Evolutionary conservation across 768 basidiomycete species (phyloP), one percentile per base, ranked within the genome.

Genomic region (Auricularia heimuer): DNA sequence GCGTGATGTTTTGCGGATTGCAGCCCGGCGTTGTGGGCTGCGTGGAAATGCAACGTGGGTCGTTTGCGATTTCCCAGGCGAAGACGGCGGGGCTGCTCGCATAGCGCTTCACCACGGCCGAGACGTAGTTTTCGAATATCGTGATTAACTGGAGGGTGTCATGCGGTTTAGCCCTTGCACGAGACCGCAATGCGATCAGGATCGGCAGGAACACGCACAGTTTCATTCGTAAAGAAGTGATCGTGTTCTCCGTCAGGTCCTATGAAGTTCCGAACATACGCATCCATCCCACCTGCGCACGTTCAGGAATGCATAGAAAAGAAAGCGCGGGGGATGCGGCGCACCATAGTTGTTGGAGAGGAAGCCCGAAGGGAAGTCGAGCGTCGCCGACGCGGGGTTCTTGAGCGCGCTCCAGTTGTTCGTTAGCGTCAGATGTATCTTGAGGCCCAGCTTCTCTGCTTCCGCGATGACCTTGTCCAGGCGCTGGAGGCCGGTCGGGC

Each of bases 1-100:
- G 47, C 2, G 87, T 89, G 47, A 89, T 70, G 35, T 80, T 82
- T 47, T 75, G 73, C 16, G 65, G 24, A 18, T 63, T 51, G 62
- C 62, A 66, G 35, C 39, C 62, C 11, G 34, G 24, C 24, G 65
- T 35, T 16, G 65, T 35, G 21, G 64, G 54, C 34, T 54, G 37
- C 18, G 65, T 63, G n/a, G 45, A 42, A 14, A 34, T 56, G 65
- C 65, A 85, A 83, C 84, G 82, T 8, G 86, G 78, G 68, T 88
- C 87, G 70, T 88, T 88, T 21, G 85, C 87, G 67, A 86, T 68
- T 70, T 88, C 86, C 83, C 83, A 85, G 24, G 73, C 74, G 66
- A 88, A 78, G 63, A 88, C 70, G n/a, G 78, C 73, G 3, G 86
- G 73, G 62, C 77, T 79, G 62, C 84, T 78, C 16, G 75, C 75